A percentile compares a stretch with the other conserved stretches of the same genome.
Conservation (phyloP, 768 basidiomycete genomes). For the Amanita subjunquillea region DNA sequence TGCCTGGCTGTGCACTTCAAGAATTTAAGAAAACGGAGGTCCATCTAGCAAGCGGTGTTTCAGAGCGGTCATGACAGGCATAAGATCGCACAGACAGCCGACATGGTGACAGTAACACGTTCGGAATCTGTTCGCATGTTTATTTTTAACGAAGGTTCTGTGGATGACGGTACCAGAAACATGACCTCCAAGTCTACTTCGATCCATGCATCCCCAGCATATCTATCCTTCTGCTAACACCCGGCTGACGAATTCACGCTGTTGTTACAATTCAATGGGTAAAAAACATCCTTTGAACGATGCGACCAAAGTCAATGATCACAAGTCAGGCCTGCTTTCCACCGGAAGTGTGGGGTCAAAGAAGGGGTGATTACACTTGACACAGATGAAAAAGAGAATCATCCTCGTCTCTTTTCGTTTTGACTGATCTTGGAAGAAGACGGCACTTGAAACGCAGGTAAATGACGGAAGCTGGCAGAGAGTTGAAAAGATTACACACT, state of each 20-base stretch:
- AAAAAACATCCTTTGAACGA: neutral
- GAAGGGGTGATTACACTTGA: constrained; percentile 70
- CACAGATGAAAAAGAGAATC: constrained; percentile 88
- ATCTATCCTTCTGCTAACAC: neutral
- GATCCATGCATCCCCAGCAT: neutral
- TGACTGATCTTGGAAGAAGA: constrained; percentile 95
- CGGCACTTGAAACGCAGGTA: constrained; percentile 46
- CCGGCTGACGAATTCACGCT: too few species aligned
- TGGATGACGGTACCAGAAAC: too few species aligned
- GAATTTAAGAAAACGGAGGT: too few species aligned
- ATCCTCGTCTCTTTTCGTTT: constrained; percentile 93
- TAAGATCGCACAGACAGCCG: too few species aligned
- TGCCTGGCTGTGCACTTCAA: too few species aligned
- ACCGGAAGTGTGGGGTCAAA: constrained; percentile 53
- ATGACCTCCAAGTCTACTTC: too few species aligned
- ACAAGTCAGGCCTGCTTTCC: constrained; percentile 27
- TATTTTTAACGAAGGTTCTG: too few species aligned
- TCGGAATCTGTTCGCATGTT: too few species aligned
- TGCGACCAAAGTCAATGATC: neutral
- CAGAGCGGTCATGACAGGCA: too few species aligned
- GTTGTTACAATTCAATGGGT: neutral
- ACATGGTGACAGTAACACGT: too few species aligned
- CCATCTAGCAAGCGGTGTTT: too few species aligned
- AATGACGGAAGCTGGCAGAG: neutral
- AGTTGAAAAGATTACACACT: constrained; percentile 37